Percentiles rank a stretch among this genome's conserved stretches.
phyloP scores from a whole-genome alignment of 164 flowering plant species.

The Magnolia kwangsiensis region DNA sequence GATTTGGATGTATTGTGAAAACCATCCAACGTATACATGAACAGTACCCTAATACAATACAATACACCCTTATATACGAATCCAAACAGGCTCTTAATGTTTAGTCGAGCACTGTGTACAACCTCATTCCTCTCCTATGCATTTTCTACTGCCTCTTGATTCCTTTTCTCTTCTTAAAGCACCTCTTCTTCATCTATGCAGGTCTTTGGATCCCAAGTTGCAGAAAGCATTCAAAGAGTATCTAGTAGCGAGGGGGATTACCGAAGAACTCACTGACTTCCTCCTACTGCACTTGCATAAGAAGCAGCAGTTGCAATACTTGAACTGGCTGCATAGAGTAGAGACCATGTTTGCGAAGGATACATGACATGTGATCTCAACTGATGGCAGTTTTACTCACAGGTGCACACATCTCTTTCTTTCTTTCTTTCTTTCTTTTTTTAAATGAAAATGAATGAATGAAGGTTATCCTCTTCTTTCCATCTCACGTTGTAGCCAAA shows the following conservation, averaged over 20 bases:
- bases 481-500: neutral
- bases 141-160: neutral
- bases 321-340: slow-evolving; percentile 58
- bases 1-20: too few species aligned
- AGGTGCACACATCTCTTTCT: neutral
- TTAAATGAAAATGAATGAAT: neutral
- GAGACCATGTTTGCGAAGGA: slow-evolving; percentile 25
- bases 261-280: slow-evolving; percentile 48
- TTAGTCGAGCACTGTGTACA: too few species aligned
- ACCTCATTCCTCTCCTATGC: too few species aligned
- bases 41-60: too few species aligned
- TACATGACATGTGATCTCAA: neutral
- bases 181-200: slow-evolving; percentile 22
- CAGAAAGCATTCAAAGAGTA: slow-evolving; percentile 56
- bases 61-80: too few species aligned
- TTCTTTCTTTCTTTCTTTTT: neutral
- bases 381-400: neutral
- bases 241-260: slow-evolving; percentile 50
- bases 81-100: too few species aligned
- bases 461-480: neutral
- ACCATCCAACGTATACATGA: too few species aligned
- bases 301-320: slow-evolving; percentile 68
- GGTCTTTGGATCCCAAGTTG: slow-evolving; percentile 56
- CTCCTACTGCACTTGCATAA: slow-evolving; percentile 61
- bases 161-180: too few species aligned